These are phyloP conservation scores for Capronia coronata DNA, from an alignment of 2,329 filamentous ascomycete species.

Conservation along the genomic window DNA sequence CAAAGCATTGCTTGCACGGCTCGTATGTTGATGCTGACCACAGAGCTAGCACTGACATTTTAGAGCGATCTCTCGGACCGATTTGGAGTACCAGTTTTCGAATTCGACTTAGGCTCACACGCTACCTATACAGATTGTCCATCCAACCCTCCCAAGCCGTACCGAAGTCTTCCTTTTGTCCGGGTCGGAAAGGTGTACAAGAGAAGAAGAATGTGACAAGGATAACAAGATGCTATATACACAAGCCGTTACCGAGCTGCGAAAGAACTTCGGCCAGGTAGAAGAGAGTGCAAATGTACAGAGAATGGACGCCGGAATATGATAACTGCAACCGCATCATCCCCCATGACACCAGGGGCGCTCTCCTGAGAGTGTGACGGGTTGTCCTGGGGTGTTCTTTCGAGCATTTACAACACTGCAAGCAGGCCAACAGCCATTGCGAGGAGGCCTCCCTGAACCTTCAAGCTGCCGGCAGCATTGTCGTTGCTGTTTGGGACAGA, in stretches of 20 bases:
- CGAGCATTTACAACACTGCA: conserved; percentile 33
- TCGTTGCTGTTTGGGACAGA: conserved; percentile 31
- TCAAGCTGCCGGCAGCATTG: conserved; percentile 30
- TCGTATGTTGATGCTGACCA: background rate
- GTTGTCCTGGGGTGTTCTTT: background rate
- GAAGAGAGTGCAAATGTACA: background rate
- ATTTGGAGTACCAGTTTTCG: too few relatives aligned
- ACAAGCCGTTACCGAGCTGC: background rate
- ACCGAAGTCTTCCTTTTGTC: background rate
- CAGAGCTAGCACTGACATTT: background rate
- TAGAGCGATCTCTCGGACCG: too few relatives aligned
- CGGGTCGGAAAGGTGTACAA: background rate
- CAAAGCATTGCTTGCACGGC: background rate
- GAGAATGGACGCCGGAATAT: background rate
- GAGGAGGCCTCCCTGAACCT: conserved; percentile 34
- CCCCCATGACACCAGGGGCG: too few relatives aligned
- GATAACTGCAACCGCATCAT: too few relatives aligned
- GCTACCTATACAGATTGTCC: too few relatives aligned
- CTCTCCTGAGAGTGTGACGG: too few relatives aligned
- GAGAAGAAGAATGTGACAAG: background rate
- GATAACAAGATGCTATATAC: background rate
- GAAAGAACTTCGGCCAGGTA: background rate
- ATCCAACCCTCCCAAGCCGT: background rate
- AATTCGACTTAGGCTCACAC: too few relatives aligned
- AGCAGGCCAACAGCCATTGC: conserved; percentile 34